Conservation (phyloP, 2,329 filamentous ascomycete genomes). For the Trichoderma sp. region DNA sequence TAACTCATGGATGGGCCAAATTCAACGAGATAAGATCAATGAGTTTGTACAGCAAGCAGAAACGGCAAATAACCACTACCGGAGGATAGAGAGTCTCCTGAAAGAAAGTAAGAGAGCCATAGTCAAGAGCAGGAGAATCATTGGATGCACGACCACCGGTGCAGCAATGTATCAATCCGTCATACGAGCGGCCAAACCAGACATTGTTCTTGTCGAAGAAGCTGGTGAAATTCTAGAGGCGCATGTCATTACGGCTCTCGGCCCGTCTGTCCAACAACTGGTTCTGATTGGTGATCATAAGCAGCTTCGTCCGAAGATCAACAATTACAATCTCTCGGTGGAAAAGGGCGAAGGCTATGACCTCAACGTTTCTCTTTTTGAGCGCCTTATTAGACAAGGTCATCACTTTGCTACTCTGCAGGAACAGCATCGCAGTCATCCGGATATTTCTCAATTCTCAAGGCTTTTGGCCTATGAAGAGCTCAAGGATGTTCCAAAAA, state of each 20-base stretch:
- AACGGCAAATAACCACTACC: constrained; percentile 46
- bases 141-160: constrained; percentile 71
- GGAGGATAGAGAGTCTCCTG: constrained; percentile 46
- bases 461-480: constrained; percentile 62
- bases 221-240: constrained; percentile 72
- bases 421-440: constrained; percentile 69
- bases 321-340: constrained; percentile 60
- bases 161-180: constrained; percentile 63
- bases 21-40: constrained; percentile 54
- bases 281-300: constrained; percentile 74
- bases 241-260: constrained; percentile 62
- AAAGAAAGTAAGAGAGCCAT: constrained; percentile 45
- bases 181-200: constrained; percentile 56
- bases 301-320: constrained; percentile 69
- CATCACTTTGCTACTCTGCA: constrained; percentile 56
- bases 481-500: constrained; percentile 57
- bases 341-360: constrained; percentile 68
- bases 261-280: constrained; percentile 58
- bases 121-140: constrained; percentile 59
- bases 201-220: constrained; percentile 69
- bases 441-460: constrained; percentile 64
- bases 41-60: constrained; percentile 42
- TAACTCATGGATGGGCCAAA: constrained; percentile 45
- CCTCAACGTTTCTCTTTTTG: constrained; percentile 68
- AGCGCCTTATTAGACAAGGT: constrained; percentile 61